Evolutionary conservation across 176 grass and related monocot species (phyloP).

Genomic region (Triticum dicoccoides): DNA sequence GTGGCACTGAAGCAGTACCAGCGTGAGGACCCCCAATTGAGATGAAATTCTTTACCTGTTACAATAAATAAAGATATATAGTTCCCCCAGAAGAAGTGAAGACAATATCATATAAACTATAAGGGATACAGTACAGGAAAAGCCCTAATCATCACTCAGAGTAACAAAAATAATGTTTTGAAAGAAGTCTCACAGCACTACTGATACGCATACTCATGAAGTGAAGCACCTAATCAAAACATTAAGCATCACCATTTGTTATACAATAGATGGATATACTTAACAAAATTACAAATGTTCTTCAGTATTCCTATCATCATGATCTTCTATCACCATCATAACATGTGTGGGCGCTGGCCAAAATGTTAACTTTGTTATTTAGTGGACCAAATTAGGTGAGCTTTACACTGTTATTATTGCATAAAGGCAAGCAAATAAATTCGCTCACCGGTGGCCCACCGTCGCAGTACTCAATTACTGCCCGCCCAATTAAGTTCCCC

Average conservation of each 20-base stretch:
- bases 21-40: constrained; percentile 93
- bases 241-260: neutral
- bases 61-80: constrained; percentile 6
- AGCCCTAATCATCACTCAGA: neutral
- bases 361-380: neutral
- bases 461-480: constrained; percentile 77
- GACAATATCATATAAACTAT: neutral
- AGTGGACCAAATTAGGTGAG: neutral
- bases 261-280: neutral
- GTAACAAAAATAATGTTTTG: neutral
- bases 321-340: neutral
- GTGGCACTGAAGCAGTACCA: constrained; percentile 94
- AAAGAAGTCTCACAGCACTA: neutral
- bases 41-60: constrained; percentile 95
- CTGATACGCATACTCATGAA: neutral
- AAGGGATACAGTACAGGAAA: neutral
- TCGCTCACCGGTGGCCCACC: constrained; percentile 73
- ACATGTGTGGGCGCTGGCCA: neutral
- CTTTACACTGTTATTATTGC: neutral
- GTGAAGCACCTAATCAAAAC: neutral
- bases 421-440: constrained; percentile 2
- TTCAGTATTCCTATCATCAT: neutral
- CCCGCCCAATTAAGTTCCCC: constrained; percentile 94
- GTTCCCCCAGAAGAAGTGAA: neutral
- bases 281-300: neutral